Conservation (phyloP, 768 basidiomycete genomes). For the Lentinus tigrinus region DNA sequence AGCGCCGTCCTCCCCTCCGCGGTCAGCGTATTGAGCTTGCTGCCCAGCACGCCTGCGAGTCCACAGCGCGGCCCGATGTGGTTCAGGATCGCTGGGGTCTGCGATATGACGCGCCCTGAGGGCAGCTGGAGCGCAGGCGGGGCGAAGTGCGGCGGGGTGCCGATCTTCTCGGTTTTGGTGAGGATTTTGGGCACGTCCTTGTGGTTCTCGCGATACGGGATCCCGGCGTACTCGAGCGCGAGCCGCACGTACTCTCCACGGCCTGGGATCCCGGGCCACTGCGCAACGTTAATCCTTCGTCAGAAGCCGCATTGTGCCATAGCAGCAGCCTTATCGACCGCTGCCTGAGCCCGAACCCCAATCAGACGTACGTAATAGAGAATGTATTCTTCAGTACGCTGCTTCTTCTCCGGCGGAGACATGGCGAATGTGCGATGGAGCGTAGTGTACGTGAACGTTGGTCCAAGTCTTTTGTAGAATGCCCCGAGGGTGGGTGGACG, state of each 20-base stretch:
- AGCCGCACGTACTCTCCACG: slow-evolving; percentile 40
- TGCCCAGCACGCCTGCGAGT: slow-evolving; percentile 28
- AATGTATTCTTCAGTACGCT: slow-evolving; percentile 18
- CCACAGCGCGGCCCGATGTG: slow-evolving; percentile 35
- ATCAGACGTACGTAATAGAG: slow-evolving; percentile 26
- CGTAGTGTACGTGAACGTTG: background rate
- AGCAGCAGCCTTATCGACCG: background rate
- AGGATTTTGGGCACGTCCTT: slow-evolving; percentile 18
- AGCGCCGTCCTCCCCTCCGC: slow-evolving; percentile 2
- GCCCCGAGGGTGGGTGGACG: background rate
- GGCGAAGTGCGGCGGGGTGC: slow-evolving; percentile 37
- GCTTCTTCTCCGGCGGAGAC: slow-evolving; percentile 19
- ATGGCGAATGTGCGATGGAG: background rate
- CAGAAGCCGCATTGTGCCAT: background rate
- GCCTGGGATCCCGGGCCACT: slow-evolving; percentile 37
- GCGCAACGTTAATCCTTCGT: background rate
- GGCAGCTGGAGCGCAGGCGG: slow-evolving; percentile 39
- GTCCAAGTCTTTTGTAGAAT: background rate
- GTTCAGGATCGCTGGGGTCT: slow-evolving; percentile 38
- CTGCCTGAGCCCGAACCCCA: background rate
- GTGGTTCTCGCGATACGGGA: slow-evolving; percentile 32
- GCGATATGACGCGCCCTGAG: slow-evolving; percentile 31
- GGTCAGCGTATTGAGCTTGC: slow-evolving; percentile 7
- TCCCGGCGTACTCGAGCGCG: slow-evolving; percentile 35
- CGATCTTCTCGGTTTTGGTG: slow-evolving; percentile 16